Evolutionary conservation across 1,284 basidiomycete species (phyloP).

Genomic region (Apiotrichum akiyoshidainum): DNA sequence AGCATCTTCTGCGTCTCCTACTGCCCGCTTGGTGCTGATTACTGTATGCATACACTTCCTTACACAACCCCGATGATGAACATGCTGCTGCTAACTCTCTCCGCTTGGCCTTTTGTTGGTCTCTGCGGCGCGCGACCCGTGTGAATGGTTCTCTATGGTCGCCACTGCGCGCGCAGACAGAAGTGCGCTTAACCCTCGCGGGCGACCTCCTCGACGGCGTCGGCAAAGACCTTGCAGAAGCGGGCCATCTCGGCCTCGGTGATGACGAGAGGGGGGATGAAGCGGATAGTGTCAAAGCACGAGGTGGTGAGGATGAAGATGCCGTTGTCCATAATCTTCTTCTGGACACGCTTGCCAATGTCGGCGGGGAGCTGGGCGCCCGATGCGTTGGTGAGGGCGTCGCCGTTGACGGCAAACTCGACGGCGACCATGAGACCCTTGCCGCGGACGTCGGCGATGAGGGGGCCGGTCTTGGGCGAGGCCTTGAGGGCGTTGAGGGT

Average conservation of each 20-base stretch:
- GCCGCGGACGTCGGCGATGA: conserved; percentile 53
- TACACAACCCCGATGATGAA: too few relatives aligned
- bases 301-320: conserved; percentile 61
- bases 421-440: conserved; percentile 51
- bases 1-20: too few relatives aligned
- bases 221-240: conserved; percentile 61
- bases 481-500: conserved; percentile 54
- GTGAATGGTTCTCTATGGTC: neutral
- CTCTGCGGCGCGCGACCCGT: neutral
- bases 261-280: conserved; percentile 70
- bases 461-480: conserved; percentile 53
- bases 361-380: conserved; percentile 57
- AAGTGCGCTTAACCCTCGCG: conserved; percentile 51
- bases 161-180: neutral
- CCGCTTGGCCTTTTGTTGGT: neutral
- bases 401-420: conserved; percentile 35
- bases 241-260: conserved; percentile 61
- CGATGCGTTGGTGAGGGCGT: conserved; percentile 33
- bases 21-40: too few relatives aligned
- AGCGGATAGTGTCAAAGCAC: conserved; percentile 54
- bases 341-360: conserved; percentile 71
- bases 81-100: too few relatives aligned
- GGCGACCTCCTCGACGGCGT: conserved; percentile 64
- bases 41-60: too few relatives aligned
- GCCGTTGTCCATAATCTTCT: conserved; percentile 76